Base-by-base conservation (phyloP, 495 filamentous ascomycete species). In the Cercophora scortea region DNA sequence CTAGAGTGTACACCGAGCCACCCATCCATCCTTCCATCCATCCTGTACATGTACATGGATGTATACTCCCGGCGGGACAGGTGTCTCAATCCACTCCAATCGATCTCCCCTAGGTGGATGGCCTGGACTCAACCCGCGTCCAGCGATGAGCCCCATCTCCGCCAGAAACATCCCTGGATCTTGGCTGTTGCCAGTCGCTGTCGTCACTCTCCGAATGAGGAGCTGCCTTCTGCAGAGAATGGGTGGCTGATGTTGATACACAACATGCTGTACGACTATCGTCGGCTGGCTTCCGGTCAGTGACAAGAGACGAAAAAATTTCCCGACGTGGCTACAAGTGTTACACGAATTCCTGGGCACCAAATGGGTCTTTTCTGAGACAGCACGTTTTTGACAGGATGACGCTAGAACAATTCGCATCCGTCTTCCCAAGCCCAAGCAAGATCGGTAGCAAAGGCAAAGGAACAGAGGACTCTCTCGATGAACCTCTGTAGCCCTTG, bases 251-350 rank as follows among this genome's bases (percentile, higher is more conserved):
- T 25, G 25, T 25, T 25, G 25, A 25, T 25, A 25, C 25, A 25
- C 25, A 25, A 25, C 5, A 25, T 25, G 25, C 25, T 25, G 25
- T 25, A 25, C 25, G 25, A 9, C 42, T 44, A 10, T 44, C 12
- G 13, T 17, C 17, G 42, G 13, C 42, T 44, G 42, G 13, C 16
- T n/a, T 44, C n/a, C 42, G 42, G 42, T 9, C 49, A n/a, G 46
- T 12, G 10, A 25, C 25, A 25, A 25, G 45, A 49, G 53, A 17
- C 36, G 49, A 32, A 42, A 57, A 56, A 65, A 66, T 67, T 64
- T 64, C 65, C 68, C 66, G 68, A 58, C 55, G 33, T 35, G 32
- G 36, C 45, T 53, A 40, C 19, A 32, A 3, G 33, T 11, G 64
- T 64, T 42, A 41, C 45, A 62, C 60, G 46, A 50, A 48, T 47